Evolutionary conservation across 140 eudicot species (phyloP).

Genomic region (Eryngium alpinum): DNA sequence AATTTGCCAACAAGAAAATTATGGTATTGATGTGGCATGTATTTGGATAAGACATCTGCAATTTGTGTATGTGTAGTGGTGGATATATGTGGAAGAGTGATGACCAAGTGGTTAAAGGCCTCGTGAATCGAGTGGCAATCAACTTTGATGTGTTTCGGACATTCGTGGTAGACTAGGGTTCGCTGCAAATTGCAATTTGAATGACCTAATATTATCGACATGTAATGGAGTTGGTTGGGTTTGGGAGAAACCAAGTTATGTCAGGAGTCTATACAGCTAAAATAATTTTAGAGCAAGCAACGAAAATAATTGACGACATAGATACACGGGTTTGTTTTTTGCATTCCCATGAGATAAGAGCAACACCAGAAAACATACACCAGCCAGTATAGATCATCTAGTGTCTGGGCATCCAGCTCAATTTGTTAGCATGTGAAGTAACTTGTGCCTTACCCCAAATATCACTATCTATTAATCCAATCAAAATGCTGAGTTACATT

Average conservation of each 20-base stretch:
- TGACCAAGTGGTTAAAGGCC: background rate
- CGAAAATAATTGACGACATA: background rate
- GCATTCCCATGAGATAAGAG: background rate
- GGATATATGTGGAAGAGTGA: background rate
- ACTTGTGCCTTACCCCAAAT: too few species aligned
- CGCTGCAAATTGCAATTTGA: background rate
- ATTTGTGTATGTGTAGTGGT: background rate
- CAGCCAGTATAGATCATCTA: background rate
- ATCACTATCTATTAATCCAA: conserved; percentile 14
- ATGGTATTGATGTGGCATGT: background rate
- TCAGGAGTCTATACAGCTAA: background rate
- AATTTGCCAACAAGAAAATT: background rate
- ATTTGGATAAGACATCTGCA: background rate
- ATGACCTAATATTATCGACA: background rate
- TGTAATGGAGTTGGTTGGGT: background rate
- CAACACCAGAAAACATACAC: background rate
- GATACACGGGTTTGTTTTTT: background rate
- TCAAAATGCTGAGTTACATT: background rate
- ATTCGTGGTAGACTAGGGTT: background rate
- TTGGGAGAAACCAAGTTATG: background rate
- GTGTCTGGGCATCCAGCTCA: background rate
- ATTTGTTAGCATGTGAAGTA: too few species aligned
- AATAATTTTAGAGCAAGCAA: background rate
- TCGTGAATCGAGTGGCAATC: background rate
- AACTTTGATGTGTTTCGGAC: background rate